These are phyloP conservation scores for Candida alai DNA, from an alignment of 805 yeast species.

Conservation along the genomic window DNA sequence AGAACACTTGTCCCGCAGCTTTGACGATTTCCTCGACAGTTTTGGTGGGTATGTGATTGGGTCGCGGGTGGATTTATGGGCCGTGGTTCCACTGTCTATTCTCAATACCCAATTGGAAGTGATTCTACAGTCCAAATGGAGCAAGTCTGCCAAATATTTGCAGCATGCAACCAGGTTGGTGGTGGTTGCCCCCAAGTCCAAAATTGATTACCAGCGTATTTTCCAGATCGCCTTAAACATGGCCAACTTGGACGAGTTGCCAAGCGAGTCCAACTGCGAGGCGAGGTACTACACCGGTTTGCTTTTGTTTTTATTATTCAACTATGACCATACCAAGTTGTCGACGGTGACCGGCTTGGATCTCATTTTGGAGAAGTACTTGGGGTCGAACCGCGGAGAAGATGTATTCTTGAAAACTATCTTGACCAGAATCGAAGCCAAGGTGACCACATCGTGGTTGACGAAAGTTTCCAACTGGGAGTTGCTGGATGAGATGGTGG, in stretches of 20 bases:
- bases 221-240: conserved; percentile 63
- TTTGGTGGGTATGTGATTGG: conserved; percentile 16
- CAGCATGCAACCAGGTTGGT: conserved; percentile 42
- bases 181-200: conserved; percentile 27
- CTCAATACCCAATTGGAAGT: conserved; percentile 67
- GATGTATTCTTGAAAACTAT: conserved; percentile 61
- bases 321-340: conserved; percentile 40
- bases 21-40: conserved; percentile 27
- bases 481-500: conserved; percentile 39
- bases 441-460: conserved; percentile 59
- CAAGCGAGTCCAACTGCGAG: conserved; percentile 16
- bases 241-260: conserved; percentile 27
- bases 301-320: conserved; percentile 47
- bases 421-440: conserved; percentile 55
- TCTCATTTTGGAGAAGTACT: conserved; percentile 34
- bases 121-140: conserved; percentile 48
- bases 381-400: conserved; percentile 57
- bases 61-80: conserved; percentile 14
- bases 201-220: conserved; percentile 45
- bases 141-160: conserved; percentile 36
- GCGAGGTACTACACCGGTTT: conserved; percentile 39
- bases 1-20: conserved; percentile 18
- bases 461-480: conserved; percentile 64
- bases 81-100: conserved; percentile 38
- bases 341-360: conserved; percentile 47